phyloP scores from a whole-genome alignment of 495 filamentous ascomycete species.

The Podospora conica region DNA sequence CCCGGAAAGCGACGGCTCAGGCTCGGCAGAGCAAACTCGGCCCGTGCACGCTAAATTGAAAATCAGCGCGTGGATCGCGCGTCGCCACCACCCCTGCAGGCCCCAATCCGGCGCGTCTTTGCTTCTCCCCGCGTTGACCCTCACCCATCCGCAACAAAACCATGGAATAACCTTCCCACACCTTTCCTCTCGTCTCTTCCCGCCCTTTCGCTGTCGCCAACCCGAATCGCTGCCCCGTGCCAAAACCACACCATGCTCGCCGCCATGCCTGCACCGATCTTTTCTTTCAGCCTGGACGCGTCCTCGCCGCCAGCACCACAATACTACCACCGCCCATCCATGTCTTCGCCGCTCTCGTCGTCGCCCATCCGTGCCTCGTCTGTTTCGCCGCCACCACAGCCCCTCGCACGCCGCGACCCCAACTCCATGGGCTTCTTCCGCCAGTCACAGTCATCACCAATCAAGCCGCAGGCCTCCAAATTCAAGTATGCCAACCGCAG shows the following conservation, averaged over 20 bases:
- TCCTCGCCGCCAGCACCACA: slow-evolving; percentile 15
- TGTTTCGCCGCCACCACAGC: slow-evolving; percentile 3
- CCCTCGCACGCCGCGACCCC: slow-evolving; percentile 2
- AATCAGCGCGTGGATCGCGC: background rate
- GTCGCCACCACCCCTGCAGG: background rate
- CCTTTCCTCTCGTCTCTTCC: background rate
- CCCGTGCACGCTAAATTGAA: background rate
- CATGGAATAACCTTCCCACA: background rate
- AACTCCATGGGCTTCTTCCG: background rate
- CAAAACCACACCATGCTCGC: slow-evolving; percentile 11
- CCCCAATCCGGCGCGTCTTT: background rate
- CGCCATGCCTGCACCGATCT: slow-evolving; percentile 15
- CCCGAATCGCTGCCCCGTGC: background rate
- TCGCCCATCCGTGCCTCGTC: slow-evolving; percentile 19
- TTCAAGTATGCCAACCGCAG: slow-evolving; percentile 19
- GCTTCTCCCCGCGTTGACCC: background rate
- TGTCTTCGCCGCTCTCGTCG: slow-evolving; percentile 20
- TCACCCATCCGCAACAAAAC: background rate
- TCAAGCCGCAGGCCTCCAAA: slow-evolving; percentile 7
- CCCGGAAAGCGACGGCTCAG: background rate
- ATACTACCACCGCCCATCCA: slow-evolving; percentile 15
- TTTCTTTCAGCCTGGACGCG: slow-evolving; percentile 12
- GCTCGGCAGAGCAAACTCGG: background rate
- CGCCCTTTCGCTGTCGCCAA: background rate
- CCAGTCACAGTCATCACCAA: slow-evolving; percentile 16